A percentile compares a stretch with the other conserved stretches of the same genome.
phyloP scores from a whole-genome alignment of 495 filamentous ascomycete genomes.

The Monascus purpureus region DNA sequence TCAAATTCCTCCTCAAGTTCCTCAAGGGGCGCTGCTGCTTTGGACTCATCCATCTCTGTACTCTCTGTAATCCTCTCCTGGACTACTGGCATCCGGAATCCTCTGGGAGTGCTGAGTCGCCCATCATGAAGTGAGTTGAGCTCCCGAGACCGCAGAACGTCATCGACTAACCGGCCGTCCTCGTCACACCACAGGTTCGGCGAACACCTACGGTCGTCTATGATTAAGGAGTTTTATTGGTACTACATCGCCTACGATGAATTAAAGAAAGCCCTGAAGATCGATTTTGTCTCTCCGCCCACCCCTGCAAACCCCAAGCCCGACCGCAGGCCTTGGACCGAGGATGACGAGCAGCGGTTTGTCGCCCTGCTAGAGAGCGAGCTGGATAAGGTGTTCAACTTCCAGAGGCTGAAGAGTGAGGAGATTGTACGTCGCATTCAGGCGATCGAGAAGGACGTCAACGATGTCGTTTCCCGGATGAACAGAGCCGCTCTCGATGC shows the following conservation, averaged over 20 bases:
- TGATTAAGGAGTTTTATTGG: conserved; percentile 90
- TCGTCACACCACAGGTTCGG: conserved; percentile 62
- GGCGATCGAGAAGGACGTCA: conserved; percentile 74
- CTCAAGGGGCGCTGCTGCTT: too few species aligned
- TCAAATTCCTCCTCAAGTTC: too few species aligned
- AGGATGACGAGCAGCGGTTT: conserved; percentile 84
- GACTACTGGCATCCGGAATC: too few species aligned
- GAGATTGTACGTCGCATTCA: conserved; percentile 87
- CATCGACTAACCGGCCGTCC: background rate
- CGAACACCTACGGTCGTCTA: conserved; percentile 81
- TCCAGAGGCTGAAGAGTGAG: conserved; percentile 88
- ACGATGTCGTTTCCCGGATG: conserved; percentile 64
- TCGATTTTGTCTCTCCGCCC: conserved; percentile 42
- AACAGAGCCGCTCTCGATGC: conserved; percentile 27
- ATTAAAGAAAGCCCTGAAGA: conserved; percentile 77
- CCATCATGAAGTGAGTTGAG: conserved; percentile 17
- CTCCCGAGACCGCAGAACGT: too few species aligned
- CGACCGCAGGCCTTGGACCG: conserved; percentile 61
- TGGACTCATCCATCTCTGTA: too few species aligned
- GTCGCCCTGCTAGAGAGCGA: conserved; percentile 76
- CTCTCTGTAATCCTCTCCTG: too few species aligned
- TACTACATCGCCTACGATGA: conserved; percentile 97
- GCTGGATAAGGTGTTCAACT: conserved; percentile 91
- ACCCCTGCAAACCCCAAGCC: conserved; percentile 40
- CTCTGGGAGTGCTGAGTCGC: background rate